Evolutionary conservation across 768 basidiomycete species (phyloP), one percentile per base, ranked within the genome.

Genomic region (Phaeotremella skinneri): DNA sequence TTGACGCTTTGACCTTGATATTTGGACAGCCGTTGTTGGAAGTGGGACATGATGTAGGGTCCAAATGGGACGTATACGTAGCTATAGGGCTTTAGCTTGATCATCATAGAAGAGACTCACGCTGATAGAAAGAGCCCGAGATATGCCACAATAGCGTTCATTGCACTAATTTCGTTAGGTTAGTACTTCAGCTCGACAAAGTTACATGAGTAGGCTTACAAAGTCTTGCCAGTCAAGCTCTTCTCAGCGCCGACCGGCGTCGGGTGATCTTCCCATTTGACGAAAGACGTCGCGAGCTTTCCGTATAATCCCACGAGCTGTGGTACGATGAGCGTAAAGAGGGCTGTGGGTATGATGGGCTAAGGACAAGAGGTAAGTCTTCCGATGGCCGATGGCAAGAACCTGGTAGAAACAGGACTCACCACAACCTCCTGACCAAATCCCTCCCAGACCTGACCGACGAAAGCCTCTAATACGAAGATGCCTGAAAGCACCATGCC

Each of bases 1-100:
- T 70, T 66, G 71, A 68, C 49, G 11, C 58, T 47, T 34, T 61
- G 58, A 34, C 57, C 61, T 4, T 54, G 14, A 20, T 39, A 50
- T 20, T 16, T n/a, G n/a, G 57, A 69, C 42, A 68, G 59, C 31
- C 53, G 42, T 20, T 52, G 37, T 54, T 79, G 80, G 29, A 83
- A 79, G 50, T 80, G 72, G 6, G 81, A 79, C 88, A 92, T 91
- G 61, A 91, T 85, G 52, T 83, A 82, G 72, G 87, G 87, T 27
- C 92, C 92, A 63, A 93, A 96, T 0, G 92, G 92, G 3, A 94
- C 89, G 74, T 98, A 99, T 50, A 96, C 84, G 71, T 92, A 77
- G 23, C 73, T 75, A 42, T 2, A 26, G 3, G 13, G 23, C 23
- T 16, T n/a, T 23, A 55, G 52, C 16, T 17, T 21, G 0, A 20